phyloP scores from a whole-genome alignment of 306 rosid genomes.

The Trifolium fragiferum region DNA sequence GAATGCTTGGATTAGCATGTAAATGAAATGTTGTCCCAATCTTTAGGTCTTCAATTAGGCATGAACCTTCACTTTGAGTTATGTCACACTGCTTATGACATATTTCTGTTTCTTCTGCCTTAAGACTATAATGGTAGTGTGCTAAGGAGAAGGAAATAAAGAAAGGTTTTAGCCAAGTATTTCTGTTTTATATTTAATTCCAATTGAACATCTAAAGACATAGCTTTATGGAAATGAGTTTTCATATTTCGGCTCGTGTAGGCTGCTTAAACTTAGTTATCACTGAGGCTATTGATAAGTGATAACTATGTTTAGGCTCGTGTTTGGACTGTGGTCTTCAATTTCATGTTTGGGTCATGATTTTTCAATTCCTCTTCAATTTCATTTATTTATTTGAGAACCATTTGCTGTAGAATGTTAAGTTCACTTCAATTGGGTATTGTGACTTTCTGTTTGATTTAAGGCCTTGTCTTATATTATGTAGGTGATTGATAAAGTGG shows the following conservation, averaged over 20 bases:
- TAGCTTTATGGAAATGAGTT: constrained; percentile 13
- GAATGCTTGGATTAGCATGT: constrained; percentile 26
- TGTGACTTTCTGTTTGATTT: constrained; percentile 24
- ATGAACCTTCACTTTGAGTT: constrained; percentile 6
- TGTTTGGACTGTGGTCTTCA: not conserved
- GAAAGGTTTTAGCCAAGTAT: constrained; percentile 24
- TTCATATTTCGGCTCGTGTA: constrained; percentile 19
- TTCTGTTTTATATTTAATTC: constrained; percentile 15
- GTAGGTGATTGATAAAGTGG: constrained; percentile 92
- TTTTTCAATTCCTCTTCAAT: constrained; percentile 22
- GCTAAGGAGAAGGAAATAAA: constrained; percentile 28
- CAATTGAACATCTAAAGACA: constrained; percentile 20
- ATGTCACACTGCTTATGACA: constrained; percentile 1
- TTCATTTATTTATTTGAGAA: constrained; percentile 11
- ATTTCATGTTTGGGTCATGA: constrained; percentile 26
- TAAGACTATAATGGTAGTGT: constrained; percentile 13
- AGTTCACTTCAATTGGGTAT: constrained; percentile 18
- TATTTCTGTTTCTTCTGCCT: constrained; percentile 23
- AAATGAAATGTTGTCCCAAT: constrained; percentile 6
- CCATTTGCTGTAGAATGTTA: constrained; percentile 20
- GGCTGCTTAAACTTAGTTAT: constrained; percentile 31
- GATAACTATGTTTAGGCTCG: not conserved
- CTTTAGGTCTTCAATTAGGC: constrained; percentile 16
- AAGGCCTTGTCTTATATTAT: constrained; percentile 36
- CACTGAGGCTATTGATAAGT: not conserved